Evolutionary conservation across 441 rosid genomes (phyloP), one percentile per base, ranked within the genome.

Genomic region (Lepidium campestre): DNA sequence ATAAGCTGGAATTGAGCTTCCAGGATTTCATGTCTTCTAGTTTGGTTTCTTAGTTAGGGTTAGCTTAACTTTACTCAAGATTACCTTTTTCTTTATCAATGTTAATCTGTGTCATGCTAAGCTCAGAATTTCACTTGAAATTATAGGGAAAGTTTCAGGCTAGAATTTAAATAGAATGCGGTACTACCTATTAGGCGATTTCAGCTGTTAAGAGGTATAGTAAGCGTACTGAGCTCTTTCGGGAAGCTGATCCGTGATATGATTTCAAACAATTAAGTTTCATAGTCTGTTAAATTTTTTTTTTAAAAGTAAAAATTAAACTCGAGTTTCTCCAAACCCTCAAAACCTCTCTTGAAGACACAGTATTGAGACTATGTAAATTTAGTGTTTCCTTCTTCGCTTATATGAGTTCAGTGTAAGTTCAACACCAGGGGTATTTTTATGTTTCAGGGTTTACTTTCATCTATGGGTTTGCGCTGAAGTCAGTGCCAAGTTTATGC

Each of bases 401-500:
- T 32, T 42, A 3, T 60, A 41, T 50, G 62, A 59, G 19, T 31
- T 44, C 53, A 52, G 13, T 44, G 49, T 45, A 7, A 63, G 15
- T 25, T 56, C 27, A 56, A 61, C 45, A 19, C 15, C 14, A 54
- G 20, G 55, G 53, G 1, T 46, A n/a, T 15, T 47, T 61, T 62
- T 37, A 57, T 59, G 35, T 75, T 57, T 69, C 74, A 75, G 74
- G 70, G 66, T 25, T 49, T 54, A 36, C 58, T 19, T 62, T 53
- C 62, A 20, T 60, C 64, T n/a, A 48, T 56, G 61, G 47, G 53
- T 34, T 46, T 63, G 70, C 44, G 15, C 70, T 74, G 67, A 39
- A 18, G 39, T 41, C 59, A 54, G 59, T 63, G 70, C 66, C 44
- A 57, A 68, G 50, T 63, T 68, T 63, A 68, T 68, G 70, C 70